Evolutionary conservation across 371 early-diverging fungal genomes (phyloP), one percentile per base, ranked within the genome.

Genomic region (Batrachochytrium dendrobatidis): DNA sequence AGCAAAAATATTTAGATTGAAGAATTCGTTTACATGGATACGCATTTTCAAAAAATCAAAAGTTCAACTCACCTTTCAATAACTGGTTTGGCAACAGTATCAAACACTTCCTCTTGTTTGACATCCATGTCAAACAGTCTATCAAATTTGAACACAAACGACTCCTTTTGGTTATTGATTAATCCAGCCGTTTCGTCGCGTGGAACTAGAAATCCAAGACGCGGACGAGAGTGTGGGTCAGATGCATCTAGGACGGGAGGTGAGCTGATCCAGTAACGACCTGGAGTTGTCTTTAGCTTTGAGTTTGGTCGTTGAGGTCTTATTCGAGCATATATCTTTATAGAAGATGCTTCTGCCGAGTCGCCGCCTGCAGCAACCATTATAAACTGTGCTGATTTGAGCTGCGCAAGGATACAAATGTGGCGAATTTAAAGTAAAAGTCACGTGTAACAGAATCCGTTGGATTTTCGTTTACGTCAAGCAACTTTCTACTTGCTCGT

Each of bases 61-160:
- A 12, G 25, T 34, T 39, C 0, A 17, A 20, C 62, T 25, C 44
- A 80, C 80, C 72, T 77, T 56, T 60, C 10, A 20, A 81, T 71
- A n/a, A 84, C 74, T 18, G 75, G 73, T 56, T 72, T 73, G 22
- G 80, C 83, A 7, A 88, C 75, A 25, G 72, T 69, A 53, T 77
- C 75, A 71, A 82, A 88, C 22, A 86, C 71, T 56, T 84, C 80
- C 28, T 77, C 76, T 70, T 88, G 88, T 12, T 60, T 62, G 17
- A 76, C 53, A 24, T 61, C 46, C 30, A 66, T 63, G 49, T 78
- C 80, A 70, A 85, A 82, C 3, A 86, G 75, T 26, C 64, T 58
- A 55, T 83, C 76, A 59, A 85, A 84, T 29, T 62, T 39, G 66
- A 82, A 85, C 22, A 68, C 74, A 55, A 70, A 75, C 2, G 62